Percentiles rank a stretch among this genome's conserved stretches.
Conservation (phyloP, 116 monocot species). For the Phalaenopsis hybrid region DNA sequence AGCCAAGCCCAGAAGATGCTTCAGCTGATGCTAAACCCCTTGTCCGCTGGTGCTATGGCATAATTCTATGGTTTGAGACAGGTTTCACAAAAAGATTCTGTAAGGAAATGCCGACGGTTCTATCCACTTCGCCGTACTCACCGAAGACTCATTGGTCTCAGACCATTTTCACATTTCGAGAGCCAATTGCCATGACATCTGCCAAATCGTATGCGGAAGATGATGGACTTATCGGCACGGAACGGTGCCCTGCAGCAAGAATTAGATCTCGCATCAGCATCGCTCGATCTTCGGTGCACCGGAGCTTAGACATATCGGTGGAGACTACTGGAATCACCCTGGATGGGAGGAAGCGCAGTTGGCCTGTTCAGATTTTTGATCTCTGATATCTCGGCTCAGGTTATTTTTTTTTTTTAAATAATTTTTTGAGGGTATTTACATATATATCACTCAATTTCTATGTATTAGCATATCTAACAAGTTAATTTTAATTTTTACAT, state of each 20-base stretch:
- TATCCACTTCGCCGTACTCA: slow-evolving; percentile 73
- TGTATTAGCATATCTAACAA: too few relatives aligned
- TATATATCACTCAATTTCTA: too few relatives aligned
- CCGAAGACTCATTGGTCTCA: slow-evolving; percentile 87
- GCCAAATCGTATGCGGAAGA: slow-evolving; percentile 2
- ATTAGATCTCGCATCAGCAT: slow-evolving; percentile 69
- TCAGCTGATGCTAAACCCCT: background rate
- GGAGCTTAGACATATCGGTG: slow-evolving; percentile 84
- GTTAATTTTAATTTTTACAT: too few relatives aligned
- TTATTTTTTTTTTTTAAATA: background rate
- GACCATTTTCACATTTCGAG: slow-evolving; percentile 82
- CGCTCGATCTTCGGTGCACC: slow-evolving; percentile 48
- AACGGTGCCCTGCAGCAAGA: slow-evolving; percentile 36
- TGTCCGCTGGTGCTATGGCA: slow-evolving; percentile 62
- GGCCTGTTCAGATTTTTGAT: slow-evolving; percentile 73
- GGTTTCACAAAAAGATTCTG: slow-evolving; percentile 79
- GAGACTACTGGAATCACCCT: slow-evolving; percentile 44
- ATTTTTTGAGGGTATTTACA: too few relatives aligned
- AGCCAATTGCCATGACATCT: slow-evolving; percentile 65
- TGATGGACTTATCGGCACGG: slow-evolving; percentile 40
- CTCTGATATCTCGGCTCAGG: slow-evolving; percentile 10
- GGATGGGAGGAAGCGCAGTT: slow-evolving; percentile 47
- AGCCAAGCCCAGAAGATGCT: background rate
- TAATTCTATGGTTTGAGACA: slow-evolving; percentile 92
- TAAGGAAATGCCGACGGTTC: slow-evolving; percentile 50